phyloP scores from a whole-genome alignment of 495 filamentous ascomycete species.

The Penicillium silybi region DNA sequence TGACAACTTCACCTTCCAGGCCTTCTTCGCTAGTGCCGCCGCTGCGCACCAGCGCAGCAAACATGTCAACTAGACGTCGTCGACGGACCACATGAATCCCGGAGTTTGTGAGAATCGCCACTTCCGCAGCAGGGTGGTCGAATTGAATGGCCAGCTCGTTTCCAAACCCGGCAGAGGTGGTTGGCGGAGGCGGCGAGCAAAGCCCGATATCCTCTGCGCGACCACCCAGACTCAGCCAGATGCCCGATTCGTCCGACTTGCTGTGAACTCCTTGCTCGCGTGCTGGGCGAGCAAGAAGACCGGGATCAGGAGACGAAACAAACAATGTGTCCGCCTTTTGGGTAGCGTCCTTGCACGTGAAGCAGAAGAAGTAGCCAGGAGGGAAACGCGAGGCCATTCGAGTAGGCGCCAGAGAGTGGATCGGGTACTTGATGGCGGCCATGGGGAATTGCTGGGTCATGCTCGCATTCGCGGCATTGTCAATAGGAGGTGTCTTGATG shows the following conservation, averaged over 20 bases:
- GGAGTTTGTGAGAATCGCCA: constrained; percentile 85
- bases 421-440: constrained; percentile 28
- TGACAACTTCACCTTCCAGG: constrained; percentile 71
- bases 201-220: constrained; percentile 71
- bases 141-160: constrained; percentile 96
- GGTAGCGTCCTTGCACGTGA: constrained; percentile 53
- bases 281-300: constrained; percentile 57
- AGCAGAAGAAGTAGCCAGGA: constrained; percentile 88
- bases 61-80: constrained; percentile 84
- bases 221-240: constrained; percentile 68
- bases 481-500: constrained; percentile 81
- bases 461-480: constrained; percentile 24
- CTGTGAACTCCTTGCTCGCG: constrained; percentile 49
- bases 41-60: constrained; percentile 71
- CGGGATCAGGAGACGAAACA: constrained; percentile 81
- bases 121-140: constrained; percentile 72
- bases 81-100: constrained; percentile 83
- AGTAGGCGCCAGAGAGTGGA: constrained; percentile 50
- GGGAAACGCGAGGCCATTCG: constrained; percentile 63
- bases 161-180: constrained; percentile 80
- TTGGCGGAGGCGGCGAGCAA: constrained; percentile 64
- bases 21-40: constrained; percentile 75
- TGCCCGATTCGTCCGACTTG: constrained; percentile 64
- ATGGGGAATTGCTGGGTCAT: constrained; percentile 23
- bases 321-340: constrained; percentile 65